Conservation (phyloP, 2,329 filamentous ascomycete species). For the Byssochlamys sp. region DNA sequence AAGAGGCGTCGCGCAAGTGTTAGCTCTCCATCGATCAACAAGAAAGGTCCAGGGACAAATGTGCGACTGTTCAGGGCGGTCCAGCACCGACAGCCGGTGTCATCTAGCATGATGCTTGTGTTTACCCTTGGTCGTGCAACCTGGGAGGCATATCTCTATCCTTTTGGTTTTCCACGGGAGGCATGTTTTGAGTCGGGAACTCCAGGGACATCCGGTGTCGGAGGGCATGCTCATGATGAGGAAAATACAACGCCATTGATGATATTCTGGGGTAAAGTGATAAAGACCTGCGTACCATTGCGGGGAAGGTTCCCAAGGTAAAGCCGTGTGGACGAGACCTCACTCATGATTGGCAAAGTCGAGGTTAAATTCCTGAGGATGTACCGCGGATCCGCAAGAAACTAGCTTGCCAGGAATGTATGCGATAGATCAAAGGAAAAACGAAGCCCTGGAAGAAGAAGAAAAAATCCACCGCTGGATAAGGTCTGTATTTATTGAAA, state of each 20-base stretch:
- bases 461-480: background rate
- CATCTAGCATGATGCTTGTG: constrained; percentile 1
- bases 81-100: constrained; percentile 4
- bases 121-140: constrained; percentile 5
- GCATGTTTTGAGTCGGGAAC: constrained; percentile 5
- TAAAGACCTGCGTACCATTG: constrained; percentile 60
- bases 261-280: constrained; percentile 19
- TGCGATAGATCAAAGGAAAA: background rate
- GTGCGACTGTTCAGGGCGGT: constrained; percentile 12
- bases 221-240: constrained; percentile 1
- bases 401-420: background rate
- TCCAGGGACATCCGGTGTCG: constrained; percentile 12
- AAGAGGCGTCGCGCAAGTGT: constrained; percentile 21
- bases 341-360: constrained; percentile 51
- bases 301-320: constrained; percentile 97
- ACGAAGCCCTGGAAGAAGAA: background rate
- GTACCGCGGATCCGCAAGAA: background rate
- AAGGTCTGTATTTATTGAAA: background rate
- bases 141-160: constrained; percentile 1
- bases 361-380: constrained; percentile 2
- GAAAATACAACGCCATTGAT: constrained; percentile 6
- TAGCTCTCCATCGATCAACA: constrained; percentile 16
- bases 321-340: constrained; percentile 88
- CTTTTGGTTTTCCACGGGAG: constrained; percentile 1
- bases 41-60: constrained; percentile 17